A percentile compares a stretch with the other conserved stretches of the same genome.
Conservation (phyloP, 1,284 basidiomycete genomes). For the Austroboletus novae-zelandiae region DNA sequence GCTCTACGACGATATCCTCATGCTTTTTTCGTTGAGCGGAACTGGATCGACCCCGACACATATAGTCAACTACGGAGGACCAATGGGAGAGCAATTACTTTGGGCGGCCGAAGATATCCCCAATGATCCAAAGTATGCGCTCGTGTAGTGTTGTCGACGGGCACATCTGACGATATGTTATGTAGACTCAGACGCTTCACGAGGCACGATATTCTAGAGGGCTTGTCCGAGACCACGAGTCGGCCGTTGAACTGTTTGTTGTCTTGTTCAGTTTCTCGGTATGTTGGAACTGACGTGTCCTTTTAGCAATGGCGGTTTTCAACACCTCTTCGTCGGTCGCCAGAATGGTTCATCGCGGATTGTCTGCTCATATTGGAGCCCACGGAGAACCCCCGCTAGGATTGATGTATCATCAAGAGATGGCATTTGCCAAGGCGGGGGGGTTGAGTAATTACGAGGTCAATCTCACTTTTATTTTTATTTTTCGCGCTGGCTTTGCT, state of each 20-base stretch:
- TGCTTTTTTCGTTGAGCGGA: conserved; percentile 59
- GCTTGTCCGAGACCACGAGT: conserved; percentile 56
- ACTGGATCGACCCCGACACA: conserved; percentile 74
- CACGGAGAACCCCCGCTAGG: conserved; percentile 75
- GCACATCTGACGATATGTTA: neutral
- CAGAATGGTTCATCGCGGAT: conserved; percentile 60
- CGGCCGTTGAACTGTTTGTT: conserved; percentile 57
- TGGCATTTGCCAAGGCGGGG: conserved; percentile 59
- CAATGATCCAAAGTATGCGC: conserved; percentile 59
- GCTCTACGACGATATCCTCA: conserved; percentile 67
- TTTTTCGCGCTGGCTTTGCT: neutral
- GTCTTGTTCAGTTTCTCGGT: neutral
- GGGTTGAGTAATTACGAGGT: conserved; percentile 54
- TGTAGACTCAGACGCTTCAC: conserved; percentile 58
- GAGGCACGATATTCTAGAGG: conserved; percentile 63
- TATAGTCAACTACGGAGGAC: conserved; percentile 70
- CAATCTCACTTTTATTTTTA: neutral
- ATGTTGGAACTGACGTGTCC: conserved; percentile 4
- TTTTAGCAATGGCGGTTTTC: conserved; percentile 58
- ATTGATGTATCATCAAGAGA: conserved; percentile 72
- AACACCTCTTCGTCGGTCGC: conserved; percentile 67
- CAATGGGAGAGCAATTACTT: conserved; percentile 61
- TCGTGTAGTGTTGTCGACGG: neutral
- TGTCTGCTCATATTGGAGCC: conserved; percentile 65
- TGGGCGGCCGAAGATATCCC: conserved; percentile 66